Base-by-base conservation (phyloP, 331 rosid species). In the Quercus phellos region DNA sequence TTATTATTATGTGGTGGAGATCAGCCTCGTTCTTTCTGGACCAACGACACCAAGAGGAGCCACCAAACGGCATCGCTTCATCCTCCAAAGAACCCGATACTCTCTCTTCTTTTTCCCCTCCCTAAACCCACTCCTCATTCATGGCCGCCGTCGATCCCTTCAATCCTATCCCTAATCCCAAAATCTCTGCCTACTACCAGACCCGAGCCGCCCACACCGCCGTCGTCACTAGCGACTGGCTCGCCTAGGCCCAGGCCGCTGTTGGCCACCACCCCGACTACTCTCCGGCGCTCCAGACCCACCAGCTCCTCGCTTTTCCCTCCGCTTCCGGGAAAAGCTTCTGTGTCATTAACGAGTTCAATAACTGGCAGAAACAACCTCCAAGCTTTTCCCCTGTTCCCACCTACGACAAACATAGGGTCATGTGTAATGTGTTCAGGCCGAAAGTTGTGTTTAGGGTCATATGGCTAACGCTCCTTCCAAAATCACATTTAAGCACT, bases 231-330 rank as follows among this genome's bases (percentile, higher is more conserved):
- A 83, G 85, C 53, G 95, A 92, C 64, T 92, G 99, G 99, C 87
- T 94, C 4, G 89, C 96, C 55, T 97, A 94, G 81, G 97, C 97
- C 29, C 89, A 94, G 73, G 95, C 97, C 9, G 97, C 95, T 26
- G 86, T 85, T 1, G 80, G 80, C 53, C 77, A 68, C 16, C 75
- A 60, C 30, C 34, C 82, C 21, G 83, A 81, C 24, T 91, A 66
- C 3, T 8, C 26, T 2, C 8, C 76, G 68, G 85, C 51, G 17
- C 24, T 51, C 53, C 87, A 46, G 0, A 78, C 43, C 43, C 43
- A 6, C 43, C 43, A 6, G 43, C 0, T 0, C 0, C 46, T 43
- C 12, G 46, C 38, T 34, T 46, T 63, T 0, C 51, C 51, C 4
- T 46, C 51, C 4, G 81, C 63, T 34, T 72, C 86, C 26, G 82